Evolutionary conservation across 495 filamentous ascomycete genomes (phyloP).

Genomic region (Penicilliopsis zonata): DNA sequence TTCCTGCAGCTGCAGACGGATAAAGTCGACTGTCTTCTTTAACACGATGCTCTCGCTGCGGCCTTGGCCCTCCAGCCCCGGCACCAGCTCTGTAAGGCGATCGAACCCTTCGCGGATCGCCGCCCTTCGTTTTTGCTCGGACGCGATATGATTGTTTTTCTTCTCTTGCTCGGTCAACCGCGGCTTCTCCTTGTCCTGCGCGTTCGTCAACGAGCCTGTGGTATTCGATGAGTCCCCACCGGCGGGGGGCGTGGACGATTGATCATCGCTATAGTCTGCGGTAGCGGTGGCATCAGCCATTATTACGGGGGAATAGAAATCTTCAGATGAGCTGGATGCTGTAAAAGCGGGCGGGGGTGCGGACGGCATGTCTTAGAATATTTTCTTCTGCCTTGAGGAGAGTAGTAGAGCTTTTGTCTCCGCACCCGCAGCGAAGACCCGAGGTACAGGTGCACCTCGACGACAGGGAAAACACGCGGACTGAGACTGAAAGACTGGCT

Average conservation of each 20-base stretch:
- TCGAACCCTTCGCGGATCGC: conserved; percentile 85
- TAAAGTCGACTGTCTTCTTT: conserved; percentile 60
- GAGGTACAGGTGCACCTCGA: too few species aligned
- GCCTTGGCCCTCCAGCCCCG: conserved; percentile 70
- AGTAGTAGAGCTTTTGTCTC: too few species aligned
- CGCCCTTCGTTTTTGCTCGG: conserved; percentile 79
- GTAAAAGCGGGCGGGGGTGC: conserved; percentile 9
- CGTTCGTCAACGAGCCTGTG: conserved; percentile 31
- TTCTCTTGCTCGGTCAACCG: conserved; percentile 77
- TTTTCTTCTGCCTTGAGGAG: background rate
- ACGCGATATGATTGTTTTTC: conserved; percentile 83
- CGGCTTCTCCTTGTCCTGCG: conserved; percentile 50
- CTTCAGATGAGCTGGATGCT: conserved; percentile 14
- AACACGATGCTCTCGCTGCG: conserved; percentile 79
- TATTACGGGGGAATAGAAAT: conserved; percentile 13
- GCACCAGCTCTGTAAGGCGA: conserved; percentile 67
- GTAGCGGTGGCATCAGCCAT: conserved; percentile 10
- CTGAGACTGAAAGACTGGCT: too few species aligned
- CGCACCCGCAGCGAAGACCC: too few species aligned
- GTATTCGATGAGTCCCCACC: conserved; percentile 36
- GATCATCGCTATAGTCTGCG: conserved; percentile 22
- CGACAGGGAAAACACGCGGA: too few species aligned
- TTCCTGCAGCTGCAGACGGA: conserved; percentile 50
- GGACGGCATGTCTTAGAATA: conserved; percentile 8
- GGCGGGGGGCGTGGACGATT: conserved; percentile 45